Evolutionary conservation across 495 filamentous ascomycete species (phyloP).

Genomic region (Aspergillus wentii): DNA sequence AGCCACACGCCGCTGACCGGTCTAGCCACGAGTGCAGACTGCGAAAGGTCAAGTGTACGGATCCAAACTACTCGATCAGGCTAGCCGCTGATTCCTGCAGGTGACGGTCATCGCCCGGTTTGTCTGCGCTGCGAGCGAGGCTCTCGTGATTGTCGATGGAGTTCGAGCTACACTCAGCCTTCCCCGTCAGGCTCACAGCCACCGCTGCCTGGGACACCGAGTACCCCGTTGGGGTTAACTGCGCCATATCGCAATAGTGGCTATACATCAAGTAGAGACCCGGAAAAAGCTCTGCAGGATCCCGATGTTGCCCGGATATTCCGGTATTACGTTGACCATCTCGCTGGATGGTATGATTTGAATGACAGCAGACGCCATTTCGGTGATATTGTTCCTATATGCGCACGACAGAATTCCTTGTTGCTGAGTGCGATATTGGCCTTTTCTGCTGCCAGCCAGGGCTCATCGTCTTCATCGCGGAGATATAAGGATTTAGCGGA

Average conservation of each 20-base stretch:
- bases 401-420: conserved; percentile 21
- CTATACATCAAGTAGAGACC: conserved; percentile 12
- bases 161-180: not conserved
- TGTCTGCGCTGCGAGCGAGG: conserved; percentile 18
- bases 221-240: not conserved
- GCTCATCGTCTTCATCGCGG: conserved; percentile 5
- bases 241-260: not conserved
- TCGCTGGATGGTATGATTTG: conserved; percentile 35
- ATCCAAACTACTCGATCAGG: not conserved
- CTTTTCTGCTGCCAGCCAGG: conserved; percentile 22
- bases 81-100: conserved; percentile 6
- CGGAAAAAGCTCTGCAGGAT: conserved; percentile 15
- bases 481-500: conserved; percentile 9
- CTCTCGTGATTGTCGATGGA: conserved; percentile 19
- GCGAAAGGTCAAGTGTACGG: conserved; percentile 29
- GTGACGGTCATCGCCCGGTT: conserved; percentile 20
- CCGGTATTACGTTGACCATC: conserved; percentile 21
- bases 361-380: conserved; percentile 25
- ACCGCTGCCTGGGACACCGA: no score
- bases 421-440: conserved; percentile 32
- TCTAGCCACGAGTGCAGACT: conserved; percentile 22
- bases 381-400: conserved; percentile 19
- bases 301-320: conserved; percentile 18
- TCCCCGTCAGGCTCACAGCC: not conserved
- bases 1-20: no score